phyloP scores from a whole-genome alignment of 1,284 basidiomycete species.

The Sporisorium reilianum region DNA sequence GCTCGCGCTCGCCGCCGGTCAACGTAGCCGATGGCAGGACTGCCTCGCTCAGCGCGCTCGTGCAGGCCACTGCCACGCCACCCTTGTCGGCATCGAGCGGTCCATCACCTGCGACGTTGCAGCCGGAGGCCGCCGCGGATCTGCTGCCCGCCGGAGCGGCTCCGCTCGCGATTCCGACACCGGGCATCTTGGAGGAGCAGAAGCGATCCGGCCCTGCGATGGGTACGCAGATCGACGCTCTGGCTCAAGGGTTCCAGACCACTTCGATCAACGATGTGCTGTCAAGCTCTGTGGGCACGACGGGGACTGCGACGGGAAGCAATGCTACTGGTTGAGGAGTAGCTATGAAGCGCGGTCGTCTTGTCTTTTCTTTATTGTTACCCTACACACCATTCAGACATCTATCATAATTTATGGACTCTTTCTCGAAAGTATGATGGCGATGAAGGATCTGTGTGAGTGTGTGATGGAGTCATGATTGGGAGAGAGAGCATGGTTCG shows the following conservation, averaged over 20 bases:
- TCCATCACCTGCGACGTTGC: constrained; percentile 11
- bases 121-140: constrained; percentile 11
- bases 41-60: constrained; percentile 19
- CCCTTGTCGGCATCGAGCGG: constrained; percentile 27
- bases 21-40: constrained; percentile 25
- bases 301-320: constrained; percentile 14
- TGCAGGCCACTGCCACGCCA: constrained; percentile 29
- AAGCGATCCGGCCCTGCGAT: constrained; percentile 17
- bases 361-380: constrained; percentile 13
- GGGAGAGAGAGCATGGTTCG: background rate
- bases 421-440: background rate
- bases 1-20: constrained; percentile 47
- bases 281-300: constrained; percentile 28
- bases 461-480: background rate
- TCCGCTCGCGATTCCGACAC: constrained; percentile 43
- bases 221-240: constrained; percentile 41
- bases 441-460: background rate
- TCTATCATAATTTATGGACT: constrained; percentile 2
- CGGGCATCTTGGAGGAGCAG: constrained; percentile 44
- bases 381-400: constrained; percentile 16
- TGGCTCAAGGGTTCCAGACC: constrained; percentile 32
- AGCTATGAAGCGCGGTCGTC: background rate
- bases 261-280: constrained; percentile 44
- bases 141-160: constrained; percentile 45
- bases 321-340: constrained; percentile 8